Evolutionary conservation across 2,329 filamentous ascomycete species (phyloP), one percentile per base, ranked within the genome.

Genomic region (Phyllosticta citribraziliensis): DNA sequence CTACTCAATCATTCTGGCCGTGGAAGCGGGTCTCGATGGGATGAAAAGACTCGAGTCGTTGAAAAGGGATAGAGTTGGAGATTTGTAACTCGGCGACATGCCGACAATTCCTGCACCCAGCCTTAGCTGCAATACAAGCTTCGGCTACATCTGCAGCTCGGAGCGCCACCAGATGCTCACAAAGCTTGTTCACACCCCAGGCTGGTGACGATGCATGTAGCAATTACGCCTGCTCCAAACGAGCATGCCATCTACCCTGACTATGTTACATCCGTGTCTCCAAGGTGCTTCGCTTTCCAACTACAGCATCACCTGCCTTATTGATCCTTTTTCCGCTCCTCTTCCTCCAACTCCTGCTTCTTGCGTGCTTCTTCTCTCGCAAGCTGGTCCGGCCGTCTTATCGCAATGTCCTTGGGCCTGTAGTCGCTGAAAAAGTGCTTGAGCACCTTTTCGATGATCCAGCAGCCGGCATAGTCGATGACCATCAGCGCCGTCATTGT

Each of bases 381-480:
- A 11, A 96, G 77, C 80, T 99, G 94, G 71, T 99, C 94, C 3
- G 88, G 86, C 62, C 94, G 80, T 65, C 94, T 83, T 58, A 88
- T 80, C 1, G 94, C 93, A 70, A 99, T 97, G 72, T 97, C 94
- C 73, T 96, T 93, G 1, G 94, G 91, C 66, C 85, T 86, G 78
- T 90, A 96, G 74, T 99, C 94, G 66, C 88, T 93, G 75, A 97
- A 99, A 30, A 88, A 74, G 57, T 73, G 78, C 82, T 99, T 99
- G 68, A 99, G 81, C 0, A 85, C 82, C 66, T 92, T 87, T 77
- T 99, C 94, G 63, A 97, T 89, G 40, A 90, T 64, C 80, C 85
- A 97, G 79, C 94, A 99, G 14, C 87, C 88, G 1, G 78, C 84
- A 71, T 92, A 99, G 75, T 99, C 94, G 40, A 93, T 69, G 6